Evolutionary conservation across 768 basidiomycete species (phyloP), one percentile per base, ranked within the genome.

Genomic region (Leccinum rimulosum): DNA sequence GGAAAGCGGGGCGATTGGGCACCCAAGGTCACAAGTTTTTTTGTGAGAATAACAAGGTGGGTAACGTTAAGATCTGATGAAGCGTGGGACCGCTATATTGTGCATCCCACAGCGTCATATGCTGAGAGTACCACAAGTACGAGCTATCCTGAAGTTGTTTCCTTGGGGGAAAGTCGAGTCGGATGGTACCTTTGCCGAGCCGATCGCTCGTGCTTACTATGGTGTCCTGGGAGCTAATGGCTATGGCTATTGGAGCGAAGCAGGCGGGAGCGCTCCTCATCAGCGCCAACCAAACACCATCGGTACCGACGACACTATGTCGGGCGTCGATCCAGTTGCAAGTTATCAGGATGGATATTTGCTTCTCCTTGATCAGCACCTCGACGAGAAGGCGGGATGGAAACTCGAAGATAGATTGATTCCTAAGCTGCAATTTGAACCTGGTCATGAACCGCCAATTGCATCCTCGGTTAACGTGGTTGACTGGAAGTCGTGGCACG

Each of bases 401-500:
- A 73, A 69, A 51, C 67, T 79, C 17, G 71, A 70, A 38, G 67
- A 68, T 19, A 65, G 65, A 51, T 60, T 77, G 1, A 72, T 77
- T 28, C 75, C 78, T 50, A 66, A 68, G 36, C 63, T 72, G n/a
- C 67, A 69, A 48, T 72, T 72, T n/a, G 61, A 65, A 43, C 60
- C 65, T 33, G 66, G 64, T 15, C 58, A 65, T 30, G 73, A 76
- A 52, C 71, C 64, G 2, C 52, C 54, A 33, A 67, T 73, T 12
- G 59, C 63, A 63, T 62, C 71, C 60, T 59, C 70, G 52, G 65
- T 55, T 31, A 68, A 73, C 19, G 64, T 77, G 35, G 61, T 65
- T 28, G 76, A 73, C 57, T 82, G 80, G 81, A 70, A 68, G 33
- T 74, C 76, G 27, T 82, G 79, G 69, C 77, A 81, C 64, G 60